Evolutionary conservation across 2,329 filamentous ascomycete genomes (phyloP).

Genomic region (Penicillium glabrum): DNA sequence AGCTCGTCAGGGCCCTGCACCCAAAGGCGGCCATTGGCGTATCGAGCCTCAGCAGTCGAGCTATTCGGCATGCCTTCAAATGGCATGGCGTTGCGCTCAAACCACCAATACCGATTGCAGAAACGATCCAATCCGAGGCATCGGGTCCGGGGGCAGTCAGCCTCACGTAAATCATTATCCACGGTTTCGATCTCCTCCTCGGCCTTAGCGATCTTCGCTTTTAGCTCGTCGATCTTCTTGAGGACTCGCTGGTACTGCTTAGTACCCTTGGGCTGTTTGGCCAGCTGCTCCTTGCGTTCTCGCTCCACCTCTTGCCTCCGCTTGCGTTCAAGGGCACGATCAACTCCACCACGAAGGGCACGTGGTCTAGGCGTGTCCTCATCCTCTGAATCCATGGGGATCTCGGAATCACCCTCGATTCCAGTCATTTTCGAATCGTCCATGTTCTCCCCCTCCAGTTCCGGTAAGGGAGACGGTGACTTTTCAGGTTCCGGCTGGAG

Average conservation of each 20-base stretch:
- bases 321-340: constrained; percentile 73
- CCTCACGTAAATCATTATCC: constrained; percentile 90
- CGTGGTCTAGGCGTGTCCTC: constrained; percentile 60
- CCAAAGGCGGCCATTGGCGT: constrained; percentile 95
- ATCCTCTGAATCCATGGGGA: constrained; percentile 68
- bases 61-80: constrained; percentile 84
- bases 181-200: constrained; percentile 83
- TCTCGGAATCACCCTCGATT: constrained; percentile 62
- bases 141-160: constrained; percentile 86
- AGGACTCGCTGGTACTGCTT: constrained; percentile 86
- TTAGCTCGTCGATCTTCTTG: constrained; percentile 85
- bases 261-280: constrained; percentile 72
- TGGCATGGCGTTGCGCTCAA: constrained; percentile 97
- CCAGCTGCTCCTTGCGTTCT: constrained; percentile 66
- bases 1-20: constrained; percentile 91
- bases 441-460: constrained; percentile 35
- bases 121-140: constrained; percentile 92
- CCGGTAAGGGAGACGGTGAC: constrained; percentile 44
- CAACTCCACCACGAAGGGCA: constrained; percentile 62
- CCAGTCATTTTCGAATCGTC: constrained; percentile 42
- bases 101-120: constrained; percentile 99
- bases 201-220: constrained; percentile 73
- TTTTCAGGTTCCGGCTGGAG: constrained; percentile 48
- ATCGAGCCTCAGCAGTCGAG: constrained; percentile 81
- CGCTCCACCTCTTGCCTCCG: constrained; percentile 71